Conservation (phyloP, 2,329 filamentous ascomycete genomes). For the Mollisia scopiformis region DNA sequence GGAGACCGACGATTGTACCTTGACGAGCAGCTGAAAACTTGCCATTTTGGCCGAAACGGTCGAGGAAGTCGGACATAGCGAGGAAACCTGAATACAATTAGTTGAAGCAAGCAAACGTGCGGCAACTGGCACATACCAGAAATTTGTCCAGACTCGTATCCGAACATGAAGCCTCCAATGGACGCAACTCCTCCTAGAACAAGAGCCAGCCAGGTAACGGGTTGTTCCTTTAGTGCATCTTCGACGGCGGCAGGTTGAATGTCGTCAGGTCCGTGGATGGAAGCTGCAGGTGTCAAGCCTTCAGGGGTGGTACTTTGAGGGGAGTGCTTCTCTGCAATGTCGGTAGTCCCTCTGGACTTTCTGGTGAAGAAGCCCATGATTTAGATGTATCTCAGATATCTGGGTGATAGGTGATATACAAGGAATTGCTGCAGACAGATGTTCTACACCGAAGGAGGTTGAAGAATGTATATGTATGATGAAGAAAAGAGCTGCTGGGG, state of each 20-base stretch:
- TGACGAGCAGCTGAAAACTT: slow-evolving; percentile 61
- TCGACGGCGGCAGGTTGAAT: background rate
- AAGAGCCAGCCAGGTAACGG: slow-evolving; percentile 44
- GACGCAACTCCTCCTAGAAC: slow-evolving; percentile 55
- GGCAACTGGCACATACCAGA: slow-evolving; percentile 45
- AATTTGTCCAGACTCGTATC: slow-evolving; percentile 44
- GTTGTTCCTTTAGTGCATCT: slow-evolving; percentile 6
- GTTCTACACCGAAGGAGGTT: background rate
- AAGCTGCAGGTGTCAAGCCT: slow-evolving; percentile 12
- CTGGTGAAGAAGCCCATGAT: background rate
- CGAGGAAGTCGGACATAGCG: slow-evolving; percentile 58
- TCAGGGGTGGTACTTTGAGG: slow-evolving; percentile 5
- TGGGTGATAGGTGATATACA: background rate
- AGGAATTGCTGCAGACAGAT: background rate
- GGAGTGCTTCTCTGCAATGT: background rate
- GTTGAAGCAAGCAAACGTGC: background rate
- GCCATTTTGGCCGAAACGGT: slow-evolving; percentile 53
- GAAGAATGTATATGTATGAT: background rate
- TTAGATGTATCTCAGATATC: background rate
- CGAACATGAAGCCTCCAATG: slow-evolving; percentile 61
- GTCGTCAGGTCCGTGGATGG: background rate
- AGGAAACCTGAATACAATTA: slow-evolving; percentile 59
- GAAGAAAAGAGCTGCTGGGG: background rate
- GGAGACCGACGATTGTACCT: slow-evolving; percentile 65
- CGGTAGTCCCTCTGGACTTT: background rate